A percentile compares a stretch with the other conserved stretches of the same genome.
Evolutionary conservation across 1,284 basidiomycete genomes (phyloP).

Genomic region (Leccinum angustisporum): DNA sequence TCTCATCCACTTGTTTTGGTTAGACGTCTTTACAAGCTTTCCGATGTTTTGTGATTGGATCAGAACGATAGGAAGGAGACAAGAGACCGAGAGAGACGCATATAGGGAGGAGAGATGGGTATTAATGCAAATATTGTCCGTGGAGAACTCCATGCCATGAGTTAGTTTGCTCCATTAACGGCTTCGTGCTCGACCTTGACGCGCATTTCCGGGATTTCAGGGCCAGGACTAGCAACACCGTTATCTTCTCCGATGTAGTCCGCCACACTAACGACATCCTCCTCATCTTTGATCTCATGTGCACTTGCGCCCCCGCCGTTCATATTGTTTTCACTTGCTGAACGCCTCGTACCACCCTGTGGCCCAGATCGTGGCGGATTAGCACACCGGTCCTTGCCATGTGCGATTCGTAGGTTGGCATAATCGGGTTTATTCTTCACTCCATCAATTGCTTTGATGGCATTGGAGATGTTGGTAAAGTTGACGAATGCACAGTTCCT

Average conservation of each 20-base stretch:
- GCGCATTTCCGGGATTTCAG: constrained; percentile 29
- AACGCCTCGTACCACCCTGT: constrained; percentile 55
- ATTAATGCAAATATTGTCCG: constrained; percentile 34
- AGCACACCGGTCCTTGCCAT: constrained; percentile 94
- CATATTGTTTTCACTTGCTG: constrained; percentile 41
- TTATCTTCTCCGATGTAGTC: constrained; percentile 29
- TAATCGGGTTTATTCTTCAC: constrained; percentile 88
- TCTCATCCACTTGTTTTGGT: constrained; percentile 42
- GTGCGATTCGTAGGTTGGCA: constrained; percentile 78
- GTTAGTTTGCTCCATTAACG: constrained; percentile 26
- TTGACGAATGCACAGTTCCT: constrained; percentile 95
- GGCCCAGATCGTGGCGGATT: constrained; percentile 83
- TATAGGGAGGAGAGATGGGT: constrained; percentile 27
- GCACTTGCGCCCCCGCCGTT: constrained; percentile 18
- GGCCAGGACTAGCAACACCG: constrained; percentile 20
- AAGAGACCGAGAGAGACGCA: constrained; percentile 25
- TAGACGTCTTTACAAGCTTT: constrained; percentile 33
- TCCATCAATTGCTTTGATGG: constrained; percentile 93
- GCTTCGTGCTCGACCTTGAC: constrained; percentile 27
- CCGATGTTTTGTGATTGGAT: constrained; percentile 26
- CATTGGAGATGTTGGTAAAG: constrained; percentile 89
- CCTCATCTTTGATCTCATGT: constrained; percentile 26
- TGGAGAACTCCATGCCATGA: constrained; percentile 14
- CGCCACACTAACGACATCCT: constrained; percentile 16
- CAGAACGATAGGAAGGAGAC: constrained; percentile 14